A percentile compares a stretch with the other conserved stretches of the same genome.
Conservation (phyloP, 2,329 filamentous ascomycete species). For the Teratosphaeria pseudoeucalypti region DNA sequence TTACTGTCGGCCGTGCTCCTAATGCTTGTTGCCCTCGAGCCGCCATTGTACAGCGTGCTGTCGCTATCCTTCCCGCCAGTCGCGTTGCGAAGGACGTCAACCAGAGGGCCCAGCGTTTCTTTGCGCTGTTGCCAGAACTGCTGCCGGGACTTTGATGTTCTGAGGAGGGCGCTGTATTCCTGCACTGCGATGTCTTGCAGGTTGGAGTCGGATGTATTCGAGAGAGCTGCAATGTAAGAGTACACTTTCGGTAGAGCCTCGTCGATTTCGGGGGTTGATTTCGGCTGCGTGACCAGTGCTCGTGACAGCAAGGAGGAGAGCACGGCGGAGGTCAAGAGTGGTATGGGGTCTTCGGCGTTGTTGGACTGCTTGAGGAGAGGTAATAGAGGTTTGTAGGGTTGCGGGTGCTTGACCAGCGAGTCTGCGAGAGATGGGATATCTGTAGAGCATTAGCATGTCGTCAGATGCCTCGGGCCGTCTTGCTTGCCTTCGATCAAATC, state of each 20-base stretch:
- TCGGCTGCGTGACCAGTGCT: slow-evolving; percentile 51
- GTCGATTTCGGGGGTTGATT: slow-evolving; percentile 51
- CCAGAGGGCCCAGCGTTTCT: slow-evolving; percentile 71
- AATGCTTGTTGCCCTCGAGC: slow-evolving; percentile 21
- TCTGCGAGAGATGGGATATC: slow-evolving; percentile 70
- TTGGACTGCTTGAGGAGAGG: slow-evolving; percentile 74
- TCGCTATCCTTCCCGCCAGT: slow-evolving; percentile 64
- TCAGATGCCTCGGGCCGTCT: not conserved
- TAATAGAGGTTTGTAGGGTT: slow-evolving; percentile 66
- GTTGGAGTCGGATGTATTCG: slow-evolving; percentile 76
- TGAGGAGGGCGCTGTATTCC: slow-evolving; percentile 75
- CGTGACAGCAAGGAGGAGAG: slow-evolving; percentile 67
- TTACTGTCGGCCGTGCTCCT: slow-evolving; percentile 53
- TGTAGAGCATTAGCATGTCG: slow-evolving; percentile 30
- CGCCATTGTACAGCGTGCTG: slow-evolving; percentile 44
- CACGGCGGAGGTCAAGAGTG: slow-evolving; percentile 79
- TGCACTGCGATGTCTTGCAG: slow-evolving; percentile 93
- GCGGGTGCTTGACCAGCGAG: slow-evolving; percentile 61
- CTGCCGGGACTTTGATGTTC: slow-evolving; percentile 60
- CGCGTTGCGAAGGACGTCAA: slow-evolving; percentile 67
- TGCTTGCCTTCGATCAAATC: slow-evolving; percentile 73
- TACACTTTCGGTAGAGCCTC: slow-evolving; percentile 74
- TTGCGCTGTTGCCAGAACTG: slow-evolving; percentile 86
- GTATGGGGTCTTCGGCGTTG: slow-evolving; percentile 77
- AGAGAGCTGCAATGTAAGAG: slow-evolving; percentile 72